Evolutionary conservation across 2,329 filamentous ascomycete species (phyloP).

Genomic region (Colletotrichum sp.): DNA sequence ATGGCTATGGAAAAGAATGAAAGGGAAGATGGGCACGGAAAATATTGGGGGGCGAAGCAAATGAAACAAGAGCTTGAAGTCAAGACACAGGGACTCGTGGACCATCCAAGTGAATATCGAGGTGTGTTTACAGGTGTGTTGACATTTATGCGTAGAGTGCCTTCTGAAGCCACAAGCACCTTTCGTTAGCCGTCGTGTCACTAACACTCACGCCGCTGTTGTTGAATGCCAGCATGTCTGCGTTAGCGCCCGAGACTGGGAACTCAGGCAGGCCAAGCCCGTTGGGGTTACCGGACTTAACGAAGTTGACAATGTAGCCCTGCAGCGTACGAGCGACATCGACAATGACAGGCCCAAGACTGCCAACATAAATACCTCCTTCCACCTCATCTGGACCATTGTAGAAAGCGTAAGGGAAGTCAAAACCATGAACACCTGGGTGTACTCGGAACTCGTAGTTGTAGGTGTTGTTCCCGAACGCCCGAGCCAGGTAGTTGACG

Average conservation of each 20-base stretch:
- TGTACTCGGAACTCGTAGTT: slow-evolving; percentile 56
- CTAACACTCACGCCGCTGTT: background rate
- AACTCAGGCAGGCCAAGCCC: background rate
- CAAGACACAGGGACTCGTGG: background rate
- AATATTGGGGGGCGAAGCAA: accelerated
- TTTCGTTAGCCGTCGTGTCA: slow-evolving; percentile 25
- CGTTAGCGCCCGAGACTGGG: slow-evolving; percentile 14
- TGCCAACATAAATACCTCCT: background rate
- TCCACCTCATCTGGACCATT: slow-evolving; percentile 27
- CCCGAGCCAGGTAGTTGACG: slow-evolving; percentile 50
- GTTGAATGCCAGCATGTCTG: background rate
- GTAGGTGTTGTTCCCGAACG: slow-evolving; percentile 48
- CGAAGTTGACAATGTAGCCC: slow-evolving; percentile 35
- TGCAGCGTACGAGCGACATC: slow-evolving; percentile 34
- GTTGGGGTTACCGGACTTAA: slow-evolving; percentile 32
- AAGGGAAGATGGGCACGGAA: background rate
- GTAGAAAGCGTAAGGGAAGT: slow-evolving; percentile 57
- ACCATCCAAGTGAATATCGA: background rate
- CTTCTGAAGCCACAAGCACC: slow-evolving; percentile 32
- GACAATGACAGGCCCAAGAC: slow-evolving; percentile 22
- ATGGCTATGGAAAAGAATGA: background rate
- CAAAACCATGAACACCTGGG: slow-evolving; percentile 54
- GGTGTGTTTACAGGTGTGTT: background rate
- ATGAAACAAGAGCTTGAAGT: background rate
- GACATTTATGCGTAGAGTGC: background rate